These are phyloP conservation scores for Salix viminalis DNA, from an alignment of 345 rosid genomes.

Conservation along the genomic window DNA sequence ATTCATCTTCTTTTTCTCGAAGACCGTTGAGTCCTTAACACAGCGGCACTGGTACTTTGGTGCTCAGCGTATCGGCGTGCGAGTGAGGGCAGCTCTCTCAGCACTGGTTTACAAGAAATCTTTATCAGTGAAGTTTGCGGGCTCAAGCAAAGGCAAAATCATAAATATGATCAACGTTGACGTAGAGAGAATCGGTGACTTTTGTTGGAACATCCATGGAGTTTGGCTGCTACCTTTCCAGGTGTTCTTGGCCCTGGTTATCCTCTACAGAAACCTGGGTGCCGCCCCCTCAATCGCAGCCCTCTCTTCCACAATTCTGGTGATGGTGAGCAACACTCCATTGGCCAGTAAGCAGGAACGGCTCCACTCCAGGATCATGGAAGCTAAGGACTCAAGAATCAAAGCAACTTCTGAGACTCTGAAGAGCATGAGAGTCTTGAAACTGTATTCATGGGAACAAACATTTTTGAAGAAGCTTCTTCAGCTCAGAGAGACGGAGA, in stretches of 20 bases:
- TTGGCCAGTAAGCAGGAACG: slow-evolving; percentile 49
- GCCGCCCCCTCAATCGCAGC: slow-evolving; percentile 55
- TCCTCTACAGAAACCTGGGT: slow-evolving; percentile 53
- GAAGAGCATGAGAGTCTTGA: slow-evolving; percentile 55
- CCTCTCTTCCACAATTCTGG: slow-evolving; percentile 40
- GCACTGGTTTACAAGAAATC: slow-evolving; percentile 52
- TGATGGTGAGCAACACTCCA: slow-evolving; percentile 70
- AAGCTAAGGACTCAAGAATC: slow-evolving; percentile 38
- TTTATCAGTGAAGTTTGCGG: slow-evolving; percentile 37
- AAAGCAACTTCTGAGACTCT: slow-evolving; percentile 54
- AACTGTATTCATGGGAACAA: slow-evolving; percentile 49
- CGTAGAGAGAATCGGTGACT: slow-evolving; percentile 65
- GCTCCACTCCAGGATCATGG: slow-evolving; percentile 58
- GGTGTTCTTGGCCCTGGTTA: slow-evolving; percentile 47
- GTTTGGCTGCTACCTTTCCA: slow-evolving; percentile 71
- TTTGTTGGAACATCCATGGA: slow-evolving; percentile 54
- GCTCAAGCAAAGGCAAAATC: slow-evolving; percentile 45
- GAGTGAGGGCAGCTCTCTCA: slow-evolving; percentile 50
- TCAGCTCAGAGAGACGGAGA: slow-evolving; percentile 49
- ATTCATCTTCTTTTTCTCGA: slow-evolving; percentile 48
- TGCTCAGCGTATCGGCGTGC: slow-evolving; percentile 54
- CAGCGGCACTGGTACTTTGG: slow-evolving; percentile 72
- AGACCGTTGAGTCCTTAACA: slow-evolving; percentile 56
- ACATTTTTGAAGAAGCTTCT: slow-evolving; percentile 44
- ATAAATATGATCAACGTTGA: slow-evolving; percentile 60